These are phyloP conservation scores for Hirschioporus abietinus DNA, from an alignment of 768 basidiomycete species.

Conservation along the genomic window DNA sequence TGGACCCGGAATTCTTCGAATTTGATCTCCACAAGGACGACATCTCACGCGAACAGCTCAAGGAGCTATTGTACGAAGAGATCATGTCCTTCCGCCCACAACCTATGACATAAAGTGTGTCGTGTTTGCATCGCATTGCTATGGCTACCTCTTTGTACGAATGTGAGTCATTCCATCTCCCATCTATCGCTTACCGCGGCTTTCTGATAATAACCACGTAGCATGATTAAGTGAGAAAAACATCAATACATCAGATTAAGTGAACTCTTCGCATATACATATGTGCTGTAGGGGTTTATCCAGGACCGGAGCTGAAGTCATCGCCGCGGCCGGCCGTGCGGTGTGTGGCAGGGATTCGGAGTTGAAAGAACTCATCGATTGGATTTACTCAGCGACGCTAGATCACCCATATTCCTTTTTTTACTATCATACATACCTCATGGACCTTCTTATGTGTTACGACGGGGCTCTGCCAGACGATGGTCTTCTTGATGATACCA, in stretches of 20 bases:
- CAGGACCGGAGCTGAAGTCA: not conserved
- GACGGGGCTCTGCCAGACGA: not conserved
- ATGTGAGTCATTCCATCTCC: not conserved
- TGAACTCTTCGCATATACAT: not conserved
- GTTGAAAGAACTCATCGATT: not conserved
- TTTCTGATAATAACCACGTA: not conserved
- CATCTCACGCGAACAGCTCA: conserved; percentile 92
- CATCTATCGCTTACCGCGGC: not conserved
- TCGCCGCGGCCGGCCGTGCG: not conserved
- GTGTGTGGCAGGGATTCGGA: not conserved
- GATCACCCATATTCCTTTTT: not conserved
- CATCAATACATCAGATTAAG: not conserved
- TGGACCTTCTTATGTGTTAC: not conserved
- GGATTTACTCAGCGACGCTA: not conserved
- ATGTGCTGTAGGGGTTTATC: not conserved
- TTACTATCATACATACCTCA: not conserved
- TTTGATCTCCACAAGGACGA: conserved; percentile 97
- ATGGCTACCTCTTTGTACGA: not conserved
- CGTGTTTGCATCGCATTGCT: not conserved
- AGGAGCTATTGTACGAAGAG: conserved; percentile 90
- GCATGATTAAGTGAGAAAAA: not conserved
- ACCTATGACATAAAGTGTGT: conserved; percentile 35
- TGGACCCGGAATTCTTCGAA: conserved; percentile 95
- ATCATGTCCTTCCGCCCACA: conserved; percentile 84
- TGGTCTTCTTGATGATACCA: not conserved